Evolutionary conservation across 2,329 filamentous ascomycete genomes (phyloP).

Genomic region (Pseudocercospora crystallina): DNA sequence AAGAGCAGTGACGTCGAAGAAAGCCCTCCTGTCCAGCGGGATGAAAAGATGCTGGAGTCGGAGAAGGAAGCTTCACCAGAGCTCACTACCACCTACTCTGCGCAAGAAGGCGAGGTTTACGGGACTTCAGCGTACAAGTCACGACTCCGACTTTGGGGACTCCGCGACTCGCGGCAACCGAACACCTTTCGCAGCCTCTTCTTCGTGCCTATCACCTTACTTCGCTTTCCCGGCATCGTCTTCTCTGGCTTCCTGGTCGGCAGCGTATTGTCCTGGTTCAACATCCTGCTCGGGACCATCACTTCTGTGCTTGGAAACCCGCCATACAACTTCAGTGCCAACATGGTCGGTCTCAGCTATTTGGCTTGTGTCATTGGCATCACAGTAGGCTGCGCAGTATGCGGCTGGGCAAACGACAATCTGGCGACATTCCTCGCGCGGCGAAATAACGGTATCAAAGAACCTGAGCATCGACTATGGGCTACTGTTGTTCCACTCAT

Average conservation of each 20-base stretch:
- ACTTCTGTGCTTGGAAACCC: conserved; percentile 40
- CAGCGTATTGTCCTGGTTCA: conserved; percentile 42
- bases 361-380: conserved; percentile 38
- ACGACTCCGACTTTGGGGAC: too few species aligned
- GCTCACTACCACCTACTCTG: too few species aligned
- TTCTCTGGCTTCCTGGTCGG: conserved; percentile 46
- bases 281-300: conserved; percentile 44
- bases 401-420: conserved; percentile 37
- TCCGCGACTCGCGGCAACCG: too few species aligned
- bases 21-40: too few species aligned
- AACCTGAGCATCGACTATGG: conserved; percentile 44
- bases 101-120: too few species aligned
- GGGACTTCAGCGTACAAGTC: too few species aligned
- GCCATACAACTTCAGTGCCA: conserved; percentile 40
- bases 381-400: conserved; percentile 37
- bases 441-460: conserved; percentile 39
- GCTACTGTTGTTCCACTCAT: conserved; percentile 41
- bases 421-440: conserved; percentile 38
- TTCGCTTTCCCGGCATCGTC: too few species aligned
- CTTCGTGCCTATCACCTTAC: too few species aligned
- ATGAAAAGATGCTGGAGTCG: too few species aligned
- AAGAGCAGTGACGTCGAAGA: too few species aligned
- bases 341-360: conserved; percentile 41
- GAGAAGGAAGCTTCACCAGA: too few species aligned
- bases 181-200: too few species aligned